Percentiles rank a stretch among this genome's conserved stretches.
phyloP scores from a whole-genome alignment of 257 asterid genomes.

The Solanum ossicruentum region DNA sequence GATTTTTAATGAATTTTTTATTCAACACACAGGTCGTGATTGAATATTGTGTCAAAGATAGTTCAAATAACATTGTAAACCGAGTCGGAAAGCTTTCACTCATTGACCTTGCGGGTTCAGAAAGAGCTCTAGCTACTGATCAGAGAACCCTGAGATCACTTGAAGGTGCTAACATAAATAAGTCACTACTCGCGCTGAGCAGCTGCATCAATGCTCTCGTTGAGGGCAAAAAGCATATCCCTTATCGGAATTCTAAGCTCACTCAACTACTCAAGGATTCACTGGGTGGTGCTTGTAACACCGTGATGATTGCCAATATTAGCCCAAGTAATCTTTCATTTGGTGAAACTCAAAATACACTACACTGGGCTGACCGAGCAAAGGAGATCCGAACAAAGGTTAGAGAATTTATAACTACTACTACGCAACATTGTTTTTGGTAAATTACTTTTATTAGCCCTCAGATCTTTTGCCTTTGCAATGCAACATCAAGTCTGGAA shows the following conservation, averaged over 20 bases:
- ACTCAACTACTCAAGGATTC: conserved; percentile 65
- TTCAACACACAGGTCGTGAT: conserved; percentile 23
- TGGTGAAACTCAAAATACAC: conserved; percentile 57
- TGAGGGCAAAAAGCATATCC: conserved; percentile 62
- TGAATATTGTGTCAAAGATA: conserved; percentile 34
- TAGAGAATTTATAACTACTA: background rate
- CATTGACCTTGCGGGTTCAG: conserved; percentile 69
- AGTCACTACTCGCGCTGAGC: conserved; percentile 55
- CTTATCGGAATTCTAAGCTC: conserved; percentile 58
- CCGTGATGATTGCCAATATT: conserved; percentile 60
- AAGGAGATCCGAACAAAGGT: conserved; percentile 56
- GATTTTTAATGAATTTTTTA: background rate
- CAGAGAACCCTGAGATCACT: conserved; percentile 58
- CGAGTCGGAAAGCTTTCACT: conserved; percentile 57
- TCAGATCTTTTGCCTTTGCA: background rate
- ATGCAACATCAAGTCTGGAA: background rate
- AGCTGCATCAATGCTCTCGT: conserved; percentile 64
- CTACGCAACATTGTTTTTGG: background rate
- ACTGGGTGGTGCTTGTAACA: conserved; percentile 50
- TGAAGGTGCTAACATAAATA: conserved; percentile 58
- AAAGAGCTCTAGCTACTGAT: conserved; percentile 65
- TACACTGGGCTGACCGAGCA: conserved; percentile 75
- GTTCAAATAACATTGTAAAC: conserved; percentile 21
- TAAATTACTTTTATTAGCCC: background rate
- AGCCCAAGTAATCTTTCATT: conserved; percentile 47